phyloP scores from a whole-genome alignment of 257 asterid species.

The Cordia subcordata region DNA sequence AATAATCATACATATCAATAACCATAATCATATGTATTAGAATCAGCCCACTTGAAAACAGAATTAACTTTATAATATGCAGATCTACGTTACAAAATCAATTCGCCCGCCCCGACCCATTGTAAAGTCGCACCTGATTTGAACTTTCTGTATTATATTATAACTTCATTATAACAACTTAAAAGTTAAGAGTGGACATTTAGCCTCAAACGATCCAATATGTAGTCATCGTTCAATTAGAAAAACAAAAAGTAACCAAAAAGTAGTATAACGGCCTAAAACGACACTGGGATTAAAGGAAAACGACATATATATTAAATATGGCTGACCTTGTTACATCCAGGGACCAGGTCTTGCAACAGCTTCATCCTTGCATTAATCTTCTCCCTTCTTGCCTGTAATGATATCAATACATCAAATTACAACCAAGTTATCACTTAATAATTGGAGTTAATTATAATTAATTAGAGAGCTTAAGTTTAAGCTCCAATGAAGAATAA shows the following conservation, averaged over 20 bases:
- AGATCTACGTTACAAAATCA: too few species aligned
- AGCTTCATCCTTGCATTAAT: conserved; percentile 95
- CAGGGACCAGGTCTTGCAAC: conserved; percentile 96
- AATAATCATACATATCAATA: too few species aligned
- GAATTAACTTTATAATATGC: too few species aligned
- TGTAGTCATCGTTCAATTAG: conserved; percentile 19
- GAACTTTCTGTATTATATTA: conserved; percentile 17
- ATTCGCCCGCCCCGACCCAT: too few species aligned
- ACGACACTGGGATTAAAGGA: conserved; percentile 21
- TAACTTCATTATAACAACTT: conserved; percentile 13
- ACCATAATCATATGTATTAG: too few species aligned
- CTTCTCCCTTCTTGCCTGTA: conserved; percentile 98
- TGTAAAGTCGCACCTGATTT: conserved; percentile 19
- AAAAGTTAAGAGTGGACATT: background rate
- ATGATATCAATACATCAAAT: conserved; percentile 5
- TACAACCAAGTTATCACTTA: conserved; percentile 14
- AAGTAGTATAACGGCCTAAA: conserved; percentile 10
- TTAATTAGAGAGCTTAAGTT: conserved; percentile 15
- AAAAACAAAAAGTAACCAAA: conserved; percentile 3
- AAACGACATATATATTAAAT: conserved; percentile 19
- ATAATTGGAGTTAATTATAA: conserved; percentile 19
- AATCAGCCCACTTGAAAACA: too few species aligned
- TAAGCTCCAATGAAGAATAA: background rate
- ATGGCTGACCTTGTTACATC: conserved; percentile 83
- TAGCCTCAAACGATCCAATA: conserved; percentile 18